Evolutionary conservation across 441 rosid genomes (phyloP), one percentile per base, ranked within the genome.

Genomic region (Daphne laureola): DNA sequence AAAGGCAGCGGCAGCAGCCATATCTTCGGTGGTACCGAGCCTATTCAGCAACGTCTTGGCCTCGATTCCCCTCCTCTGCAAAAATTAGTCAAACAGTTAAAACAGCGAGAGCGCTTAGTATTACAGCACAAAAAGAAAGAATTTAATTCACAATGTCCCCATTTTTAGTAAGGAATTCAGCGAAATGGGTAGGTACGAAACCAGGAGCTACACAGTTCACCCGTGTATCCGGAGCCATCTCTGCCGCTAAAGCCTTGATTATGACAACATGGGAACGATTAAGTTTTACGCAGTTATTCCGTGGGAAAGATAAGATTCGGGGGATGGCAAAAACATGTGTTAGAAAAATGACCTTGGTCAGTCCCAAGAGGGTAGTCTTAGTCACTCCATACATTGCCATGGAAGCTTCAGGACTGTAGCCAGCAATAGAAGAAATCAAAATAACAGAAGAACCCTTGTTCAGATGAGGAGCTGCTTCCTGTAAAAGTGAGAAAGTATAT

Each of bases 321-420:
- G 6, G 21, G 17, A 43, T 31, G 38, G 11, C 11, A 31, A 31
- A 31, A 49, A 13, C 46, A 40, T 49, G 27, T 50, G 38, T 60
- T 35, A 48, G 56, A 63, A 42, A 23, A 46, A 25, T 14, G 53
- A 89, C 98, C 90, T 93, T 92, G 45, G 88, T 82, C 31, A 92
- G 80, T 43, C 98, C 98, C 15, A 93, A 78, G 65, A 89, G 87
- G 49, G 98, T 90, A 0, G 98, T 90, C 74, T 93, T 93, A 8
- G 98, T 87, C 51, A 93, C 97, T 13, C 96, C 97, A 67, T 93
- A 93, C 95, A 93, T 93, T 63, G 78, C 80, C 87, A 81, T 72
- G 43, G 89, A 55, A 53, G 78, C 18, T 41, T 61, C 81, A 5
- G 96, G 97, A 21, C 53, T 64, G 65, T 73, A 93, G 46, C 77